phyloP scores from a whole-genome alignment of 805 yeast genomes.

The Pichia paraexigua region DNA sequence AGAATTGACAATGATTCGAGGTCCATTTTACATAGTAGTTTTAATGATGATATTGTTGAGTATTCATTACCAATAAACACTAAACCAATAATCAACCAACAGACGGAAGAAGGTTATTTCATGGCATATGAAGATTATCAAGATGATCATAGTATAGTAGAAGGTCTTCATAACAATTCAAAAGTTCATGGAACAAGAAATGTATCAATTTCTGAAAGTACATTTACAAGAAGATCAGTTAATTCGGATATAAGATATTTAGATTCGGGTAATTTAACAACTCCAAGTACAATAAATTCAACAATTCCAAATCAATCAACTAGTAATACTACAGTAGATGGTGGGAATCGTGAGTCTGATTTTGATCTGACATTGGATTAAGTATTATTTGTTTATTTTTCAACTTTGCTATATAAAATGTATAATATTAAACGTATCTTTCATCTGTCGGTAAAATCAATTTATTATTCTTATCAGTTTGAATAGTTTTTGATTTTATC shows the following conservation, averaged over 20 bases:
- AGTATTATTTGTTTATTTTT: not conserved
- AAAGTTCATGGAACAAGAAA: not conserved
- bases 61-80: not conserved
- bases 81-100: not conserved
- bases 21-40: conserved; percentile 9
- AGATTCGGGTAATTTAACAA: conserved; percentile 6
- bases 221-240: conserved; percentile 5
- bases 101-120: conserved; percentile 21
- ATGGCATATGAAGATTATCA: conserved; percentile 34
- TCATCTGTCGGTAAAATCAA: conserved; percentile 11
- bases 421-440: conserved; percentile 4
- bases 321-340: conserved; percentile 14
- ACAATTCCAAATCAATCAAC: conserved; percentile 8
- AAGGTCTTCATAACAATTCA: not conserved
- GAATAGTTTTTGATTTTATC: conserved; percentile 75
- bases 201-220: conserved; percentile 7
- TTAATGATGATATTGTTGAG: conserved; percentile 6
- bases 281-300: conserved; percentile 6
- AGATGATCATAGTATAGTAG: conserved; percentile 25
- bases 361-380: conserved; percentile 27
- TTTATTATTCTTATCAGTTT: conserved; percentile 27
- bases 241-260: not conserved
- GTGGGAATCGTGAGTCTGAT: conserved; percentile 18
- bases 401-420: not conserved
- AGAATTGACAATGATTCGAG: not conserved